Base-by-base conservation (phyloP, 1,284 basidiomycete species). In the Coriolopsis trogii region DNA sequence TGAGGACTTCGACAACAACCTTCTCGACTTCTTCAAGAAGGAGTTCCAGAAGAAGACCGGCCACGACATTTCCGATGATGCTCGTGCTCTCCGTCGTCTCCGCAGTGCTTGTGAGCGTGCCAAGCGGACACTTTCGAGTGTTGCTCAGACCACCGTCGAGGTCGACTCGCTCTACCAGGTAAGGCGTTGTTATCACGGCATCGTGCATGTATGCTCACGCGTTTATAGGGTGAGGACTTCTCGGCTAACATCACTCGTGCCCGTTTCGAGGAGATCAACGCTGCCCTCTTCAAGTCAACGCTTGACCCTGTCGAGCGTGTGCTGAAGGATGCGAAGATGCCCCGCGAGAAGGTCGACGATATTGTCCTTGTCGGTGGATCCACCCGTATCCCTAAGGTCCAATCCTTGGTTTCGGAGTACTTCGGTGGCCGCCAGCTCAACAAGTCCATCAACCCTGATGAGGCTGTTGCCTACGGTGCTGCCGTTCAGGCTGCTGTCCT, bases 321-420 rank as follows among this genome's bases (percentile, higher is more conserved):
- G 55, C 83, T 99, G 71, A 97, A 97, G 82, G 97, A 99, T 77
- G 87, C 96, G 61, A 99, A 98, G 85, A 96, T 99, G 76, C 76
- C 93, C 64, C 89, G 91, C 62, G 91, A 95, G 70, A 98, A 98
- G 85, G 94, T 98, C 63, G 92, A 99, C 72, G 96, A 99, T 67
- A 98, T 99, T 64, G 97, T 99, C 70, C 93, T 99, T 55, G 96
- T 99, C 64, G 96, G 97, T 81, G 95, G 97, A 64, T 99, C 97
- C 51, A 99, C 97, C 63, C 96, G 97, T 87, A 99, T 99, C 73
- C 96, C 96, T 67, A 98, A 98, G 83, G 93, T 99, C 66, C 96
- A 98, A 78, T 85, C 93, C 25, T 88, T 99, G 57, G 95, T 99
- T 55, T 98, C 95, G 59, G 96, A 99, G 73, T 94, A 88, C 85